Percentiles rank a stretch among this genome's conserved stretches.
These are phyloP conservation scores for Leptographium flavum DNA, from an alignment of 2,329 filamentous ascomycete species.

Conservation along the genomic window DNA sequence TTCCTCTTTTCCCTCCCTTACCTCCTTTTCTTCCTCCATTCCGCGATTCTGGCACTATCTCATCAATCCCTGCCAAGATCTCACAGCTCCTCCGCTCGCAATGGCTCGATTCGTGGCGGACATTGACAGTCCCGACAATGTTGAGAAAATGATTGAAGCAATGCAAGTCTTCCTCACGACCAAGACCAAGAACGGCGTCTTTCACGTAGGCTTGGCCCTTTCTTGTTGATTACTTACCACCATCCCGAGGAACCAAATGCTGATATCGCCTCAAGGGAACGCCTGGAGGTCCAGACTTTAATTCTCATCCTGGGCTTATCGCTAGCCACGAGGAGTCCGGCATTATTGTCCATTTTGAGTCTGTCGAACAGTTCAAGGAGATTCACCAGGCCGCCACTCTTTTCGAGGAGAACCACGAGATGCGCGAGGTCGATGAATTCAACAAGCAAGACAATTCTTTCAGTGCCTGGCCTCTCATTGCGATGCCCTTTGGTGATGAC, in stretches of 20 bases:
- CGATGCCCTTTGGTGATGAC: constrained; percentile 1
- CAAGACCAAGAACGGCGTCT: constrained; percentile 2
- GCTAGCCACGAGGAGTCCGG: neutral
- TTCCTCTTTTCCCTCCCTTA: neutral
- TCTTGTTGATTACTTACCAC: neutral
- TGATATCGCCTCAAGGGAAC: neutral
- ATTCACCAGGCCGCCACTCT: constrained; percentile 8
- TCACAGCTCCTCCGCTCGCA: neutral
- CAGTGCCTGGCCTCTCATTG: constrained; percentile 9
- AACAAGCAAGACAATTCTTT: constrained; percentile 17
- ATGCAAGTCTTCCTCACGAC: constrained; percentile 1
- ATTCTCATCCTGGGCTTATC: neutral
- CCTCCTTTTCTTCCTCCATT: neutral
- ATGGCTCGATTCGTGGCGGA: neutral
- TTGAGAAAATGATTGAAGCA: neutral
- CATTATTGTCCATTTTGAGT: constrained; percentile 6
- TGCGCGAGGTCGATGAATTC: constrained; percentile 18
- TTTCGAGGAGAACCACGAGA: constrained; percentile 9
- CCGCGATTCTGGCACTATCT: neutral
- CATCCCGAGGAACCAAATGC: neutral
- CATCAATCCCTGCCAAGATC: neutral
- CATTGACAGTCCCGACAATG: constrained; percentile 1
- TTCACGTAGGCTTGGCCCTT: constrained; percentile 1
- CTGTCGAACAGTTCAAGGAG: constrained; percentile 6
- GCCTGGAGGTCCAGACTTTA: neutral